Evolutionary conservation across 2,329 filamentous ascomycete genomes (phyloP), one percentile per base, ranked within the genome.

Genomic region (Penicillium sumatraense): DNA sequence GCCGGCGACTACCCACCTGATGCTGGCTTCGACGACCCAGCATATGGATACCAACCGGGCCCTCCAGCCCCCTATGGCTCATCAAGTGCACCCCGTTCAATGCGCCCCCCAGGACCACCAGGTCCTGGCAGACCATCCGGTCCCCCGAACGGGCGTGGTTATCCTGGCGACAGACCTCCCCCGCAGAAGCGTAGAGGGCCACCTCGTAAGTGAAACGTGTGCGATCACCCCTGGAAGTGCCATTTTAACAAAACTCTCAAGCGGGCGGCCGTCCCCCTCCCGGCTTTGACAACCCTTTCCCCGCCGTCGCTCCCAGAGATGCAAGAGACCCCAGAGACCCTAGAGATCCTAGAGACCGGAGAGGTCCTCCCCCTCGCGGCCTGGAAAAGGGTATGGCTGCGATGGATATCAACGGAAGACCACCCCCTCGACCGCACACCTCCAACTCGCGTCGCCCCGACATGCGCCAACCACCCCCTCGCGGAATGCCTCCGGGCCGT

Each of bases 231-330:
- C n/a, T 35, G 21, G 5, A 20, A 24, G 18, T 26, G 6, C 10
- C 10, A 10, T 21, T 9, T 16, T 42, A 42, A 26, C 21, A 42
- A 16, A 11, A 9, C 4, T 20, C 18, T 40, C 29, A 20, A 65
- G 45, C 61, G 33, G 46, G 58, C 46, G 65, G 47, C 46, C 64
- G 62, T 48, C 61, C 62, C 31, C 74, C 72, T 3, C 70, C 70
- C 45, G 78, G 29, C 24, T 82, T 75, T 69, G 81, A 83, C 53
- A 80, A 77, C 59, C 80, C 80, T 3, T 83, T 82, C 52, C 80
- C 80, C 23, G 66, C 73, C 5, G 80, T 69, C 57, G 74, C 63
- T 44, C 68, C 52, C 50, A 67, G 64, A 60, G 65, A 53, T 56
- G 69, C 59, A 3, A 66, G 65, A 57, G 65, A 58, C 61, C 68